Percentiles rank a stretch among this genome's conserved stretches.
These are phyloP conservation scores for Rhynchospora breviuscula DNA, from an alignment of 176 grass and related monocot species.

Conservation along the genomic window DNA sequence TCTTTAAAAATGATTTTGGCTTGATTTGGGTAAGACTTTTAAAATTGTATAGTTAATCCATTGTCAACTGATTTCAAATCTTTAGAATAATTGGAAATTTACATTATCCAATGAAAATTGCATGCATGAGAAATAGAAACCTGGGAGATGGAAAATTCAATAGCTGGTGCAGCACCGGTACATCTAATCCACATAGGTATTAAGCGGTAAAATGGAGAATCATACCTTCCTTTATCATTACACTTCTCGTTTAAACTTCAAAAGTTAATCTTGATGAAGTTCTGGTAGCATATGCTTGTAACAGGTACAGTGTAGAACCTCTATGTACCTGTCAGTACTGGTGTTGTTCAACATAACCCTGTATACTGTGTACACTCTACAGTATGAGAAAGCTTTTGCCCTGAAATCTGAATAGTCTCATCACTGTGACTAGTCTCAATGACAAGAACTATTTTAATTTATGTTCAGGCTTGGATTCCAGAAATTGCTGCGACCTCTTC, in stretches of 20 bases:
- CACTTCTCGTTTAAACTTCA: neutral
- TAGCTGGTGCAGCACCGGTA: neutral
- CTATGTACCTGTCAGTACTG: neutral
- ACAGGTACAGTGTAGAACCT: neutral
- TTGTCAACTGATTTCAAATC: neutral
- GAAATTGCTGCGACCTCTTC: slow-evolving; percentile 34
- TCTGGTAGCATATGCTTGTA: neutral
- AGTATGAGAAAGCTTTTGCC: neutral
- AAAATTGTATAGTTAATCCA: neutral
- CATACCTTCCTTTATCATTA: neutral
- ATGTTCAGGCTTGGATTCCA: slow-evolving; percentile 61
- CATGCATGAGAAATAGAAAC: neutral
- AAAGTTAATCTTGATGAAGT: neutral
- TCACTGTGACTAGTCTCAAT: neutral
- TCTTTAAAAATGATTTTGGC: neutral
- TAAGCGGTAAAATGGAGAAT: neutral
- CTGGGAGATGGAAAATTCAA: neutral
- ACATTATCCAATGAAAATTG: neutral
- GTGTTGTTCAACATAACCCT: neutral
- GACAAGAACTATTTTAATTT: neutral
- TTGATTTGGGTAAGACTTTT: neutral
- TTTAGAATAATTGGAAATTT: neutral
- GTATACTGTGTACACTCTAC: neutral
- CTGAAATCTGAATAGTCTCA: neutral
- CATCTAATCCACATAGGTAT: neutral